Conservation (phyloP, 352 stramenopile species). For the Phytopythium ostracodes region DNA sequence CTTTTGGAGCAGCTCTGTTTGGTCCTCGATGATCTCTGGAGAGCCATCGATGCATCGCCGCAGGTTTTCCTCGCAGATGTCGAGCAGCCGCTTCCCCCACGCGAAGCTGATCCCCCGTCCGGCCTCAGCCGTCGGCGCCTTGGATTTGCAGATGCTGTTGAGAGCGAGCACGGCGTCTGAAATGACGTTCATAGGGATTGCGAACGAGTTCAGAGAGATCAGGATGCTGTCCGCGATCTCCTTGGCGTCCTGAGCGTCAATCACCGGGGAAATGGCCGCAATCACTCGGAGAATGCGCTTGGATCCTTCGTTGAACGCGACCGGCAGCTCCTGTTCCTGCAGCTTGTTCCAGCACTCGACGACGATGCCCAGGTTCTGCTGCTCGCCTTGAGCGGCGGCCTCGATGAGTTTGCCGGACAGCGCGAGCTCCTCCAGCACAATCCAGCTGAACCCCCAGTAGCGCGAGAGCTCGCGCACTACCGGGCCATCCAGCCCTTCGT, state of each 20-base stretch:
- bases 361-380: conserved; percentile 61
- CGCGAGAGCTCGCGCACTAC: conserved; percentile 23
- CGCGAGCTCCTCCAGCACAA: conserved; percentile 76
- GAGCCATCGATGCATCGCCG: conserved; percentile 56
- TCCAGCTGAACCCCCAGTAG: conserved; percentile 84
- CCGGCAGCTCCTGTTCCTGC: conserved; percentile 56
- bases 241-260: conserved; percentile 71
- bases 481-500: conserved; percentile 32
- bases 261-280: conserved; percentile 62
- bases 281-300: conserved; percentile 84
- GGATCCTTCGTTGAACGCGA: conserved; percentile 67
- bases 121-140: conserved; percentile 46
- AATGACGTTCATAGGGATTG: conserved; percentile 78
- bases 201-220: conserved; percentile 66
- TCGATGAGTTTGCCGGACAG: conserved; percentile 56
- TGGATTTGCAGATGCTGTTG: conserved; percentile 76
- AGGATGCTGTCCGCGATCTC: conserved; percentile 72
- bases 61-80: conserved; percentile 59
- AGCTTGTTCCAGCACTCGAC: conserved; percentile 83
- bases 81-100: conserved; percentile 64
- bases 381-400: conserved; percentile 34
- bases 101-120: conserved; percentile 54
- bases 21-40: conserved; percentile 41
- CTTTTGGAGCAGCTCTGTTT: conserved; percentile 64
- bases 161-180: conserved; percentile 65